Base-by-base conservation (phyloP, 1,284 basidiomycete species). In the Leccinum angustisporum region DNA sequence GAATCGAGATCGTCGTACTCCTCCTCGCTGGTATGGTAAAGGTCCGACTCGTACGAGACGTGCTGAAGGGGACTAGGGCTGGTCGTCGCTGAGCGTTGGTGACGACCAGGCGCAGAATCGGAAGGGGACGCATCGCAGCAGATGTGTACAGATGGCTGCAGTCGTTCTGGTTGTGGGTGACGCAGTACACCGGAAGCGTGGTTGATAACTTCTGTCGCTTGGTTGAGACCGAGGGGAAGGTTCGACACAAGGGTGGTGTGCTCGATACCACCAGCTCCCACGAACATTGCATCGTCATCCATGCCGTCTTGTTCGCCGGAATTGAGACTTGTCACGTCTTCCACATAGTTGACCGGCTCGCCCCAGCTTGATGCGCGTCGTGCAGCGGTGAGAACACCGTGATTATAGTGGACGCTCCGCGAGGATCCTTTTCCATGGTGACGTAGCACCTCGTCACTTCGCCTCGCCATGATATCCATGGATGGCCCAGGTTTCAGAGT, bases 281-380 rank as follows among this genome's bases (percentile, higher is more conserved):
- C 70, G 58, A 80, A 76, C 71, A 83, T 79, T 10, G 78, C 80
- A 36, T 82, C 80, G 33, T 83, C 80, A 56, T 72, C 70, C 34
- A 69, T 64, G 13, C 75, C 77, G 40, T 81, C 80, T 33, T 75
- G 75, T 50, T 80, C 81, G 51, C 80, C 80, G 33, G 83, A 85
- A 62, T 81, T 80, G 51, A 86, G 67, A 64, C 84, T 87, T 56
- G 72, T 78, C 61, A 80, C 75, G 56, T 85, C 81, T 65, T 84
- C 84, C 58, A 81, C 80, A 63, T 83, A 74, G 50, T 65, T 70
- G 31, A 72, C 8, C n/a, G 71, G 71, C 6, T 85, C 82, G 3
- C 79, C 81, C 86, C 86, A 88, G 68, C 86, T 88, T 54, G 86
- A 86, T 9, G 87, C 87, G 13, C 87, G 79, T 66, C 83, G 78